Percentiles rank a stretch among this genome's conserved stretches.
phyloP scores from a whole-genome alignment of 2,329 filamentous ascomycete species.

The Penicillium griseofulvum region DNA sequence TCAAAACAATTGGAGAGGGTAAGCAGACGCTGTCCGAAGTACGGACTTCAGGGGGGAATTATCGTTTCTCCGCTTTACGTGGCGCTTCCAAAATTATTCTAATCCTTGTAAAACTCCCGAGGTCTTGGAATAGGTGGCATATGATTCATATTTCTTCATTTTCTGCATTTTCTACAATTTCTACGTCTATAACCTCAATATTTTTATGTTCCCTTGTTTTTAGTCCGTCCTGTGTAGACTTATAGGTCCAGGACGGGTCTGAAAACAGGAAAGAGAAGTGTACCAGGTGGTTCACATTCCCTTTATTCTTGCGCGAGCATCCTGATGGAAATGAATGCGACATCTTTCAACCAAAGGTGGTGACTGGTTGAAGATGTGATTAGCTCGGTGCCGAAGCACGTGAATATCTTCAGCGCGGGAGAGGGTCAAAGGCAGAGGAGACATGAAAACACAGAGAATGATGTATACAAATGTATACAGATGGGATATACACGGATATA shows the following conservation, averaged over 20 bases:
- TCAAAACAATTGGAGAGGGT: not conserved
- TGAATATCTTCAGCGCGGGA: constrained; percentile 28
- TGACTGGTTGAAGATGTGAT: constrained; percentile 48
- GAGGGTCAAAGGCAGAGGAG: not conserved
- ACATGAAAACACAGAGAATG: constrained; percentile 7
- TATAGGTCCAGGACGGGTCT: constrained; percentile 50
- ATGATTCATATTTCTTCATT: too few relatives aligned
- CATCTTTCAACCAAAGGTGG: constrained; percentile 51
- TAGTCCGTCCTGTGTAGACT: constrained; percentile 57
- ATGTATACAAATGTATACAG: constrained; percentile 10
- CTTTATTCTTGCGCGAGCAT: constrained; percentile 50
- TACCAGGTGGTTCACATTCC: constrained; percentile 33
- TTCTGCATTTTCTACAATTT: not conserved
- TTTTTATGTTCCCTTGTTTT: constrained; percentile 52
- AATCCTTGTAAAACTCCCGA: too few relatives aligned
- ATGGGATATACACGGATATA: constrained; percentile 24
- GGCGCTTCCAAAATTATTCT: not conserved
- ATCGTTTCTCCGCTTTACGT: constrained; percentile 8
- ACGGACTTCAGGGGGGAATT: not conserved
- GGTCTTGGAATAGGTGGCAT: too few relatives aligned
- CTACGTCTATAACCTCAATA: not conserved
- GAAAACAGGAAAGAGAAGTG: constrained; percentile 48
- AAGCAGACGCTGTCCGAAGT: not conserved
- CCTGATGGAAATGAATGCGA: constrained; percentile 36
- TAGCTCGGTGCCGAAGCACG: constrained; percentile 53